Evolutionary conservation across 2,329 filamentous ascomycete genomes (phyloP), one percentile per base, ranked within the genome.

Genomic region (Teratosphaeria viscida): DNA sequence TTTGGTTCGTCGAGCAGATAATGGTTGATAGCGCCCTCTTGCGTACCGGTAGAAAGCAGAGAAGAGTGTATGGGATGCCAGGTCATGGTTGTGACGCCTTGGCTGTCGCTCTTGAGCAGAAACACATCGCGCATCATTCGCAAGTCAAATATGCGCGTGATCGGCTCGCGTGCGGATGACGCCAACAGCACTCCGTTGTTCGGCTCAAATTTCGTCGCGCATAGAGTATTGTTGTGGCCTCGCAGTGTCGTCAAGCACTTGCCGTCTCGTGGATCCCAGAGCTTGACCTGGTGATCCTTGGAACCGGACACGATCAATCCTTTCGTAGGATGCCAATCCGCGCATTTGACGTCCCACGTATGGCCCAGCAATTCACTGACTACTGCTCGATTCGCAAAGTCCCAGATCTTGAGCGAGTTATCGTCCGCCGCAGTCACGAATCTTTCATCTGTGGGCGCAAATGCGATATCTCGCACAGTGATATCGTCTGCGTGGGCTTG

Each of bases 91-190:
- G 90, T 92, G 61, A 99, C 90, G 65, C 96, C 94, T 75, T 96
- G 97, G 67, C 97, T 92, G 71, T 97, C 92, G 7, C 94, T 94
- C 66, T 92, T 89, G 26, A 99, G 82, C 54, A 97, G 83, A 67
- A 91, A 90, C 59, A 97, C 92, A 73, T 99, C 94, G 63, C 94
- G 88, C 94, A 99, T 97, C 88, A 96, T 96, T 55, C 94, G 85
- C 59, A 99, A 81, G 72, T 99, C 94, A 69, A 97, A 97, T 54
- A 99, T 85, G 61, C 94, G 85, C 8, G 92, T 91, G 0, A 90
- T 95, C 72, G 95, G 90, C 70, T 99, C 94, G 71, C 94, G 84
- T 52, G 92, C 94, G 35, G 91, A 95, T 0, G 94, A 96, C 39
- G 92, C 94, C 55, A 99, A 82, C 62, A 95, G 87, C 64, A 87